Conservation (phyloP, 2,329 filamentous ascomycete species). For the Bipolaris bicolor region DNA sequence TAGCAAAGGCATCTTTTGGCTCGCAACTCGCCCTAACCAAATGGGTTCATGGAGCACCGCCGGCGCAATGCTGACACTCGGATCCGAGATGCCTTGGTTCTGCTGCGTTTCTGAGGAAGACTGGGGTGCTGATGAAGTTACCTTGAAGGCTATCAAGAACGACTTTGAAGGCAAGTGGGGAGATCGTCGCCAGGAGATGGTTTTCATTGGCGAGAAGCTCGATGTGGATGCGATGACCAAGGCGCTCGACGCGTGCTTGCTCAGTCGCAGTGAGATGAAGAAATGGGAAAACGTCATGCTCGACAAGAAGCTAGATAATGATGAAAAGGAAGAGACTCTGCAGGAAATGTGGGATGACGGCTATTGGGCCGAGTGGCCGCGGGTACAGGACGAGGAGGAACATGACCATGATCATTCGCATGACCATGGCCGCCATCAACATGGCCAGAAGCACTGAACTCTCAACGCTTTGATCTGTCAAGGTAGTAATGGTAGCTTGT, state of each 20-base stretch:
- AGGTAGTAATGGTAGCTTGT: background rate
- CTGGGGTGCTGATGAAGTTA: constrained; percentile 58
- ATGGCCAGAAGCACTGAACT: background rate
- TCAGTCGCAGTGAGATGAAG: constrained; percentile 64
- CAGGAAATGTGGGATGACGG: constrained; percentile 63
- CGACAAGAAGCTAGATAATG: constrained; percentile 31
- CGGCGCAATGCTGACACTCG: constrained; percentile 67
- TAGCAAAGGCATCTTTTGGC: constrained; percentile 67
- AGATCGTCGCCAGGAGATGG: constrained; percentile 72
- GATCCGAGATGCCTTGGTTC: constrained; percentile 64
- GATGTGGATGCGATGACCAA: constrained; percentile 59
- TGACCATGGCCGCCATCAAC: constrained; percentile 11
- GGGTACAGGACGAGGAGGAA: constrained; percentile 43
- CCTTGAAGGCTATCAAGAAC: constrained; percentile 55
- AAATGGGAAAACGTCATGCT: constrained; percentile 51
- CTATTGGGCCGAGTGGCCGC: constrained; percentile 60
- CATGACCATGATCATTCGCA: constrained; percentile 27
- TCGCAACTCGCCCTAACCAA: constrained; percentile 63
- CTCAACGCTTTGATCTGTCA: background rate
- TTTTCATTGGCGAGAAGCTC: constrained; percentile 74
- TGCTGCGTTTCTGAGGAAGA: constrained; percentile 62
- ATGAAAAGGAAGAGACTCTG: constrained; percentile 56
- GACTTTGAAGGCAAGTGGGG: constrained; percentile 65
- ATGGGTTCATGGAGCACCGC: constrained; percentile 69
- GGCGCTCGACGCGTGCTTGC: constrained; percentile 65